A percentile compares a stretch with the other conserved stretches of the same genome.
Conservation (phyloP, 768 basidiomycete species). For the Lentinus tigrinus region DNA sequence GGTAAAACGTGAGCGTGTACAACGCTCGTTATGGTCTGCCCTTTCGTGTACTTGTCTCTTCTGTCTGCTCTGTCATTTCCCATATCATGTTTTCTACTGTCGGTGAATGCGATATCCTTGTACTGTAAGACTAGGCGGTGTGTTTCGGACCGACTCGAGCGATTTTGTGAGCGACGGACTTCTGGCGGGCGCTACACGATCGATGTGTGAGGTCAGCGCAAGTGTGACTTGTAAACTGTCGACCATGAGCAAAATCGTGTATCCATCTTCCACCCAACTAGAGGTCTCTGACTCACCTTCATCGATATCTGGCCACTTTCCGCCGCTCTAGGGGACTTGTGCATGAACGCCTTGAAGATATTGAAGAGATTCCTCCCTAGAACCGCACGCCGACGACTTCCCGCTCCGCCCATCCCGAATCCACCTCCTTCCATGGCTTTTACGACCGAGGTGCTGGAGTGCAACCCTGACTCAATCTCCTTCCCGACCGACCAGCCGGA, state of each 20-base stretch:
- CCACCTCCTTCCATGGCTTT: constrained; percentile 19
- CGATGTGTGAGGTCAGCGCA: constrained; percentile 3
- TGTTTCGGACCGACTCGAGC: no score
- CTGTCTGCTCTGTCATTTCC: not conserved
- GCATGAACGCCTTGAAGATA: constrained; percentile 5
- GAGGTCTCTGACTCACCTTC: constrained; percentile 2
- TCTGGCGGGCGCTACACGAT: no score
- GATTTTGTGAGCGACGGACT: no score
- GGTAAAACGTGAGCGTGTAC: constrained; percentile 12
- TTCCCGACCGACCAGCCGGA: constrained; percentile 52
- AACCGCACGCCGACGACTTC: not conserved
- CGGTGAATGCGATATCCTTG: no score
- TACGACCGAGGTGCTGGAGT: constrained; percentile 48
- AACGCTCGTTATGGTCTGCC: not conserved
- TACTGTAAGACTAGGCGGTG: no score
- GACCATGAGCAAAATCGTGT: not conserved
- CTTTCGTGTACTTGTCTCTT: constrained; percentile 1
- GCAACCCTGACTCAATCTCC: constrained; percentile 61
- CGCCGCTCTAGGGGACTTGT: not conserved
- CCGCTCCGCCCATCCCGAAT: not conserved
- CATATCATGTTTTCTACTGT: no score
- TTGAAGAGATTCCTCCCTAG: constrained; percentile 5
- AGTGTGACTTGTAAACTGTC: constrained; percentile 3
- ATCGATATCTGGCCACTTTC: not conserved
- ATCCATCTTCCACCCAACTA: not conserved